phyloP scores from a whole-genome alignment of 2,329 filamentous ascomycete species.

The Aulographum hederae region DNA sequence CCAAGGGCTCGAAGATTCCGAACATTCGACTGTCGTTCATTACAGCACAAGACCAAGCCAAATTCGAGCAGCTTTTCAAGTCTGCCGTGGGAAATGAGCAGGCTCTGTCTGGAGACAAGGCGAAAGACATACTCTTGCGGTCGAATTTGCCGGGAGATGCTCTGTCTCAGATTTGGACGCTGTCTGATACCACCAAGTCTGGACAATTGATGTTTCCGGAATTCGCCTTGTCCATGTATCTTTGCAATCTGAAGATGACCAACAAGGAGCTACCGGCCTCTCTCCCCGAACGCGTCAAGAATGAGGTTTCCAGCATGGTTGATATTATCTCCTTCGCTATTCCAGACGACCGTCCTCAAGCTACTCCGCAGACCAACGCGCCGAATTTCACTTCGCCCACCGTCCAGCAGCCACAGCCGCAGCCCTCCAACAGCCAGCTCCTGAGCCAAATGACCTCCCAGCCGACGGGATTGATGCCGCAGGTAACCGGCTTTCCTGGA shows the following conservation, averaged over 20 bases:
- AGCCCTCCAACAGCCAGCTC: slow-evolving; percentile 49
- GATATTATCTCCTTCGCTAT: slow-evolving; percentile 96
- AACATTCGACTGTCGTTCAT: slow-evolving; percentile 93
- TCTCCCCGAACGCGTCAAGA: slow-evolving; percentile 74
- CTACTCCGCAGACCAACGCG: slow-evolving; percentile 42
- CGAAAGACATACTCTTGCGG: slow-evolving; percentile 70
- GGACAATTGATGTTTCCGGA: slow-evolving; percentile 94
- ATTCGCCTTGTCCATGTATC: slow-evolving; percentile 94
- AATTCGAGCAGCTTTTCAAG: slow-evolving; percentile 96
- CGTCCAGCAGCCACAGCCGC: slow-evolving; percentile 35
- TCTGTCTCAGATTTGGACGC: slow-evolving; percentile 84
- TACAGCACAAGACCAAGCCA: slow-evolving; percentile 81
- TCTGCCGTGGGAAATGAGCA: slow-evolving; percentile 74
- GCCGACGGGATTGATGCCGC: slow-evolving; percentile 21
- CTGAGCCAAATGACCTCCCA: slow-evolving; percentile 37
- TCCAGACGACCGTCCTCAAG: slow-evolving; percentile 45
- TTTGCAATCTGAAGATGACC: slow-evolving; percentile 85
- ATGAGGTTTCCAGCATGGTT: slow-evolving; percentile 98
- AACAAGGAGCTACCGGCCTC: slow-evolving; percentile 59
- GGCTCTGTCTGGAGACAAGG: slow-evolving; percentile 81
- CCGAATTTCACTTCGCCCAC: slow-evolving; percentile 49
- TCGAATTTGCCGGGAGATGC: slow-evolving; percentile 78
- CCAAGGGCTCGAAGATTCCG: slow-evolving; percentile 62
- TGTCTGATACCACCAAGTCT: slow-evolving; percentile 90
- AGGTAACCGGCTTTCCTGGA: slow-evolving; percentile 25